Evolutionary conservation across 2,329 filamentous ascomycete genomes (phyloP).

Genomic region (Diaporthe australafricana): DNA sequence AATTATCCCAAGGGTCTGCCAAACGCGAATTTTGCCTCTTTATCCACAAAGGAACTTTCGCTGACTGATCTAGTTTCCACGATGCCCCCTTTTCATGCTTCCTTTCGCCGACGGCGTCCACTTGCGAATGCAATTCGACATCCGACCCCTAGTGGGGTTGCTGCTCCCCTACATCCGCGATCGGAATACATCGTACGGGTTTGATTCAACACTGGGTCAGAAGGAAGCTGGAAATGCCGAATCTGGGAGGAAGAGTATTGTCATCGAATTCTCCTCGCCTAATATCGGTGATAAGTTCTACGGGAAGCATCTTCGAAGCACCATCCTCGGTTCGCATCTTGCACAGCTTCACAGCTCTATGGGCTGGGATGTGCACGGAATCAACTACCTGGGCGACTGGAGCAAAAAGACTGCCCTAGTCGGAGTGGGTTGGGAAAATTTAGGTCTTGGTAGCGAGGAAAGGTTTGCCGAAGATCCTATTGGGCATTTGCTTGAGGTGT

Average conservation of each 20-base stretch:
- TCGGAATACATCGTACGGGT: slow-evolving; percentile 67
- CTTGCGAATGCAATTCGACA: slow-evolving; percentile 75
- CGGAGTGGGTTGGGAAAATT: slow-evolving; percentile 75
- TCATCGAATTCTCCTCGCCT: slow-evolving; percentile 81
- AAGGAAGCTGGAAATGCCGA: slow-evolving; percentile 49
- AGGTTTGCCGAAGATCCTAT: slow-evolving; percentile 74
- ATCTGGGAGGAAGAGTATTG: slow-evolving; percentile 57
- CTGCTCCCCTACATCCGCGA: slow-evolving; percentile 70
- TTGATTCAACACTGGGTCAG: slow-evolving; percentile 68
- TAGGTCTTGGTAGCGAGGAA: slow-evolving; percentile 69
- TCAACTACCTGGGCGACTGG: slow-evolving; percentile 86
- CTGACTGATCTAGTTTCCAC: slow-evolving; percentile 57
- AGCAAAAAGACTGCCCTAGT: slow-evolving; percentile 78
- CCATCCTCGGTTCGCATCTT: slow-evolving; percentile 80
- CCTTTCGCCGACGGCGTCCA: slow-evolving; percentile 68
- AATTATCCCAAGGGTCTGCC: slow-evolving; percentile 38
- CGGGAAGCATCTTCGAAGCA: slow-evolving; percentile 79
- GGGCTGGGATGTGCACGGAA: slow-evolving; percentile 76
- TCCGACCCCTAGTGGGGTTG: slow-evolving; percentile 64
- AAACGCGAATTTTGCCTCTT: not conserved
- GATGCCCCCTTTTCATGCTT: slow-evolving; percentile 67
- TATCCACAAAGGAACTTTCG: not conserved
- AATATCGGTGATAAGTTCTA: slow-evolving; percentile 85
- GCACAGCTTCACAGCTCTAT: slow-evolving; percentile 75
- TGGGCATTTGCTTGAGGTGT: slow-evolving; percentile 78